Conservation (phyloP, 1,284 basidiomycete species). For the Moesziomyces sp. region DNA sequence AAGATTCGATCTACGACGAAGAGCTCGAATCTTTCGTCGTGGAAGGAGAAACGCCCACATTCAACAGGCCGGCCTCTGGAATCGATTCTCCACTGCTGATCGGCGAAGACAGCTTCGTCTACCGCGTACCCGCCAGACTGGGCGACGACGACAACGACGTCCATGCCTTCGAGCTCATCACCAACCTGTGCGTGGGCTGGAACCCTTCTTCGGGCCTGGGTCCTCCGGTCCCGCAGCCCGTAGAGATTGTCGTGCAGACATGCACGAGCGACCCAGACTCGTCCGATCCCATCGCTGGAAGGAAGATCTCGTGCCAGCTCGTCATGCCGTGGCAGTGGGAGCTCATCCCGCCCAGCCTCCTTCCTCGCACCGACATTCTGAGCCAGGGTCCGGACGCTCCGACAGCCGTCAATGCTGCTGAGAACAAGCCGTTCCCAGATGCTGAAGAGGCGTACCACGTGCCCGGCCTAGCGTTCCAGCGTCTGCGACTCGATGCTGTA, state of each 20-base stretch:
- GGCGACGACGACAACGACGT: slow-evolving; percentile 17
- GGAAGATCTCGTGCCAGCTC: slow-evolving; percentile 24
- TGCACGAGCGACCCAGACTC: slow-evolving; percentile 39
- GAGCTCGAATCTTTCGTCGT: slow-evolving; percentile 29
- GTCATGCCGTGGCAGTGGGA: slow-evolving; percentile 51
- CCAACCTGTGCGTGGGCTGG: slow-evolving; percentile 54
- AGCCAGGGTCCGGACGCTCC: slow-evolving; percentile 7
- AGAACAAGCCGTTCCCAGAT: slow-evolving; percentile 36
- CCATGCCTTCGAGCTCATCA: slow-evolving; percentile 55
- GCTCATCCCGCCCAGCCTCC: slow-evolving; percentile 39
- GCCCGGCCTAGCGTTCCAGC: slow-evolving; percentile 40
- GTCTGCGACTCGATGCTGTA: slow-evolving; percentile 39
- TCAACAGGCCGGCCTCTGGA: slow-evolving; percentile 6
- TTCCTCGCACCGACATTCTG: slow-evolving; percentile 36
- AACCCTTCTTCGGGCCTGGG: slow-evolving; percentile 43
- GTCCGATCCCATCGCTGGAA: slow-evolving; percentile 18
- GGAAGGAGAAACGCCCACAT: slow-evolving; percentile 12
- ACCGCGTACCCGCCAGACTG: slow-evolving; percentile 23
- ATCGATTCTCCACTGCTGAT: slow-evolving; percentile 10
- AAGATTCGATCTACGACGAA: slow-evolving; percentile 14
- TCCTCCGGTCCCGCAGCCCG: slow-evolving; percentile 23
- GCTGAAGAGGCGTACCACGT: slow-evolving; percentile 47
- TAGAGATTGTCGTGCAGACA: slow-evolving; percentile 46
- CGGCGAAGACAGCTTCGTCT: slow-evolving; percentile 10
- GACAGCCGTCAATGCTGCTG: slow-evolving; percentile 10